Evolutionary conservation across 2,329 filamentous ascomycete species (phyloP).

Genomic region (Akanthomyces dipterigenus): DNA sequence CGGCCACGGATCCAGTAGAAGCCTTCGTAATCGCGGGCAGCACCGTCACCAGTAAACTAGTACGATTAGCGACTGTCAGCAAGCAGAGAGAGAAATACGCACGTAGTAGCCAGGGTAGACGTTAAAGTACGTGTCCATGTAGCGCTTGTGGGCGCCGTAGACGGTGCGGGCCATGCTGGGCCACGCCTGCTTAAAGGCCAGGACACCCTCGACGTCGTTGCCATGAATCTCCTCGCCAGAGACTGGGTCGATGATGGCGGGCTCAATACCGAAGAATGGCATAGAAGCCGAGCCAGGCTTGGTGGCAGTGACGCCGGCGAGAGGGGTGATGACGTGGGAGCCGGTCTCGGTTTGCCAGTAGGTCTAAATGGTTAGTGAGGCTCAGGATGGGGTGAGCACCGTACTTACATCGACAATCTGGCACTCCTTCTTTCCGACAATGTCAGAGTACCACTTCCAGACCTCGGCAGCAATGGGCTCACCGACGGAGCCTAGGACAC

Average conservation of each 20-base stretch:
- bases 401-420: conserved; percentile 86
- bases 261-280: conserved; percentile 97
- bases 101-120: conserved; percentile 98
- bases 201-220: conserved; percentile 94
- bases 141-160: conserved; percentile 95
- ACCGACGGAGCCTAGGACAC: conserved; percentile 88
- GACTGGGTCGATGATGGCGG: conserved; percentile 93
- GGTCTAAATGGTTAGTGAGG: conserved; percentile 52
- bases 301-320: conserved; percentile 88
- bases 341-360: conserved; percentile 99
- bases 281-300: conserved; percentile 95
- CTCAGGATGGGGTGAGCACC: accelerated
- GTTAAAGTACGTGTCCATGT: conserved; percentile 97
- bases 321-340: conserved; percentile 88
- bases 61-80: neutral
- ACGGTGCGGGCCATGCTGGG: conserved; percentile 98
- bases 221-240: conserved; percentile 88
- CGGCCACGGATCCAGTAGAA: conserved; percentile 99
- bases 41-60: conserved; percentile 87
- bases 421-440: conserved; percentile 86
- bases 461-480: conserved; percentile 97
- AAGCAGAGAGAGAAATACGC: conserved; percentile 35
- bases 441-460: conserved; percentile 99
- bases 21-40: conserved; percentile 91
- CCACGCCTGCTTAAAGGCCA: conserved; percentile 97